Evolutionary conservation across 1,139 yeast genomes (phyloP).

Genomic region (Saccharomyces hybrid): DNA sequence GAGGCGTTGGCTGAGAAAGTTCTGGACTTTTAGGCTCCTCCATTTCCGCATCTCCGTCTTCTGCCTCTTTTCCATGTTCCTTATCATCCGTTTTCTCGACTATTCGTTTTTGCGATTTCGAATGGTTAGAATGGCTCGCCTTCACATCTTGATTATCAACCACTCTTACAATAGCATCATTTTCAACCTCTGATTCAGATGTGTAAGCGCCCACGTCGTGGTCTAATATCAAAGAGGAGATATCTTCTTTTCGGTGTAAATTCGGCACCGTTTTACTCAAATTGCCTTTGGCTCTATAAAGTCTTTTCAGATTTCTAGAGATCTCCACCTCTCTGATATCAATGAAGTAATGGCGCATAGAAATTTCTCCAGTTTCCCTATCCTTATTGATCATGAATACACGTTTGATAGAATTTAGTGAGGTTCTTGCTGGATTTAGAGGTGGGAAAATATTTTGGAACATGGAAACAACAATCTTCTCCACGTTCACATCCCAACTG

Average conservation of each 20-base stretch:
- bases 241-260: constrained; percentile 58
- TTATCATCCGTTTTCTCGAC: constrained; percentile 8
- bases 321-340: constrained; percentile 84
- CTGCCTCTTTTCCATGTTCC: constrained; percentile 18
- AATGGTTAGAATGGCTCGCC: constrained; percentile 8
- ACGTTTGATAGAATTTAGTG: constrained; percentile 67
- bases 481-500: constrained; percentile 41
- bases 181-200: constrained; percentile 90
- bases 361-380: constrained; percentile 61
- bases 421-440: constrained; percentile 70
- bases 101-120: not conserved
- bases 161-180: constrained; percentile 77
- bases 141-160: constrained; percentile 37
- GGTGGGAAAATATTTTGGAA: constrained; percentile 97
- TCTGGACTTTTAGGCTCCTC: constrained; percentile 3
- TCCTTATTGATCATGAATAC: constrained; percentile 79
- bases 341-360: constrained; percentile 84
- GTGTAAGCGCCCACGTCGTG: constrained; percentile 72
- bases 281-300: constrained; percentile 58
- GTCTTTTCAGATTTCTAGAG: constrained; percentile 68
- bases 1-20: constrained; percentile 24
- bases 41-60: constrained; percentile 16
- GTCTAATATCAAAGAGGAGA: constrained; percentile 76
- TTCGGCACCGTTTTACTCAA: constrained; percentile 68
- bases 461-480: constrained; percentile 77